phyloP scores from a whole-genome alignment of 441 rosid species.

The Isatis lusitanica region DNA sequence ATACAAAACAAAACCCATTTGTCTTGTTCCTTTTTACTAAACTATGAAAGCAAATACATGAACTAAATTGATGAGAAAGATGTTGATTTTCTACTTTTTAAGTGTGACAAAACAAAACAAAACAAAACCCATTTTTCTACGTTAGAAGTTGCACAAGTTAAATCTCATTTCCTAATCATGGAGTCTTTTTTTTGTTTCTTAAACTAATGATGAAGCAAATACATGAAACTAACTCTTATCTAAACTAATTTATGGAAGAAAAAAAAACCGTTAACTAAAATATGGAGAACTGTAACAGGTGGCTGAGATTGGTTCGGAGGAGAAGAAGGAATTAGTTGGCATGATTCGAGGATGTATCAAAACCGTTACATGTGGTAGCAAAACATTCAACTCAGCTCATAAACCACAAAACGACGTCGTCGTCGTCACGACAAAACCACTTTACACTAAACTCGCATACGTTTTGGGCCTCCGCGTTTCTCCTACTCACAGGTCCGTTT shows the following conservation, averaged over 20 bases:
- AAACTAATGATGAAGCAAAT: neutral
- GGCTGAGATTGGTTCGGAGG: conserved; percentile 57
- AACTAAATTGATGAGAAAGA: neutral
- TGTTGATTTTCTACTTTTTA: neutral
- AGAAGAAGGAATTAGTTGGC: conserved; percentile 54
- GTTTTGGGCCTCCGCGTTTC: conserved; percentile 93
- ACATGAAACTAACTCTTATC: neutral
- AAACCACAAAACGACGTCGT: conserved; percentile 26
- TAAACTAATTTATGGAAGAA: no score
- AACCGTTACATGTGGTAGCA: conserved; percentile 88
- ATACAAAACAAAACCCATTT: neutral
- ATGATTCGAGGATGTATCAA: conserved; percentile 92
- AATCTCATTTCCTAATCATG: neutral
- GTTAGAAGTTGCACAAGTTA: neutral
- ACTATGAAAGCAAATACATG: neutral
- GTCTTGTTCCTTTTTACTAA: neutral
- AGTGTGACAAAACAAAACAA: neutral
- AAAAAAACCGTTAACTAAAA: neutral
- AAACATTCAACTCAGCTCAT: conserved; percentile 34
- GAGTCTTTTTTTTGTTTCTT: neutral
- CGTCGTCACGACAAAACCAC: conserved; percentile 39
- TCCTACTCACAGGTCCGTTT: conserved; percentile 66
- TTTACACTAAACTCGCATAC: conserved; percentile 85
- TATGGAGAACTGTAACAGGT: conserved; percentile 47
- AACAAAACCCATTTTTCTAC: neutral